These are phyloP conservation scores for Kazachstania bromeliacearum DNA, from an alignment of 805 yeast genomes.

Conservation along the genomic window DNA sequence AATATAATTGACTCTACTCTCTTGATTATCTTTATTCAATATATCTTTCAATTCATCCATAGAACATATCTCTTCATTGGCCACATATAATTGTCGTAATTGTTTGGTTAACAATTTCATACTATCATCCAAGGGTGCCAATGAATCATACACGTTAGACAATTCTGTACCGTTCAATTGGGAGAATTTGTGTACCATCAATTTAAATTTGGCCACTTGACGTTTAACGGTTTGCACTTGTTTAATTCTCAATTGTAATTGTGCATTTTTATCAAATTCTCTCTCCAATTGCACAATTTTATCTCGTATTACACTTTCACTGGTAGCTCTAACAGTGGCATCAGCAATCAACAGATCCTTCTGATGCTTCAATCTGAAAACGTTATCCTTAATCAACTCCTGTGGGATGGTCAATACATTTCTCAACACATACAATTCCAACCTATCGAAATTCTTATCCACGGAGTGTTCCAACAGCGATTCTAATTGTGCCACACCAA, in stretches of 20 bases:
- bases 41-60: conserved; percentile 8
- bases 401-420: conserved; percentile 66
- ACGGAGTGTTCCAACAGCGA: conserved; percentile 64
- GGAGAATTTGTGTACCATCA: conserved; percentile 4
- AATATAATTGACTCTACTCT: not conserved
- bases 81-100: conserved; percentile 19
- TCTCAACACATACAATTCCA: conserved; percentile 71
- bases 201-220: conserved; percentile 19
- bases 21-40: not conserved
- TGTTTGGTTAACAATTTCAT: conserved; percentile 18
- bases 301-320: conserved; percentile 10
- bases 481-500: conserved; percentile 78
- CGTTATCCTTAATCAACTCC: conserved; percentile 55
- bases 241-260: conserved; percentile 13
- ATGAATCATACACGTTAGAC: conserved; percentile 10
- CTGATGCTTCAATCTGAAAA: conserved; percentile 62
- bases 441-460: conserved; percentile 75
- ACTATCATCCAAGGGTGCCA: conserved; percentile 25
- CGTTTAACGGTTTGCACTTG: conserved; percentile 12
- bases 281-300: conserved; percentile 17
- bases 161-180: conserved; percentile 6
- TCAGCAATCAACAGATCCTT: conserved; percentile 34
- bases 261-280: conserved; percentile 12
- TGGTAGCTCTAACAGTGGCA: conserved; percentile 6
- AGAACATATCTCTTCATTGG: conserved; percentile 21